These are phyloP conservation scores for Leccinum disarticulatum DNA, from an alignment of 768 basidiomycete genomes.

Conservation along the genomic window DNA sequence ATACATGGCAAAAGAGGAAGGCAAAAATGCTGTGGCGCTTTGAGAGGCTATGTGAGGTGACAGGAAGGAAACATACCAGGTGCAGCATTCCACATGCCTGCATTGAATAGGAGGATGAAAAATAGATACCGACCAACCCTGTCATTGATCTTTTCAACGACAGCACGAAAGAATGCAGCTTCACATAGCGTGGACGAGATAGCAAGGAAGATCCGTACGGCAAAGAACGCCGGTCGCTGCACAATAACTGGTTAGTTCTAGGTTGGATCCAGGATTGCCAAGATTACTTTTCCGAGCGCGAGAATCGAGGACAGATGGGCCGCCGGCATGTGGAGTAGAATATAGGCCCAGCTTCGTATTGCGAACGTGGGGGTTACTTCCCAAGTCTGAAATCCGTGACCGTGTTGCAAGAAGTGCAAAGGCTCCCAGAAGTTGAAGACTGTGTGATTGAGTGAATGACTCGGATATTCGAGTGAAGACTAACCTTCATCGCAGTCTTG, in stretches of 20 bases:
- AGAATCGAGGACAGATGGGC: constrained; percentile 58
- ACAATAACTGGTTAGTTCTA: constrained; percentile 16
- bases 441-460: constrained; percentile 31
- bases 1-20: constrained; percentile 96
- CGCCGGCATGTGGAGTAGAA: constrained; percentile 75
- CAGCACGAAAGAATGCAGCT: constrained; percentile 76
- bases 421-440: constrained; percentile 99
- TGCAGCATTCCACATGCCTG: constrained; percentile 95
- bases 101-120: constrained; percentile 79
- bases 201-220: constrained; percentile 77
- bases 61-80: constrained; percentile 48
- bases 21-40: constrained; percentile 72
- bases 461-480: background rate
- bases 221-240: constrained; percentile 88
- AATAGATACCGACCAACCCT: constrained; percentile 92
- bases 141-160: constrained; percentile 81
- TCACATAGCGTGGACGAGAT: constrained; percentile 75
- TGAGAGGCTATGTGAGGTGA: constrained; percentile 10
- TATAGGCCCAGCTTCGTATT: constrained; percentile 95
- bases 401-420: constrained; percentile 84
- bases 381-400: constrained; percentile 97
- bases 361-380: constrained; percentile 89
- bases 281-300: constrained; percentile 69
- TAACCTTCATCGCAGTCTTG: constrained; percentile 96
- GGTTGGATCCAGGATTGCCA: background rate